A percentile compares a stretch with the other conserved stretches of the same genome.
Evolutionary conservation across 2,329 filamentous ascomycete genomes (phyloP).

Genomic region (Emergomyces pasteurianus): DNA sequence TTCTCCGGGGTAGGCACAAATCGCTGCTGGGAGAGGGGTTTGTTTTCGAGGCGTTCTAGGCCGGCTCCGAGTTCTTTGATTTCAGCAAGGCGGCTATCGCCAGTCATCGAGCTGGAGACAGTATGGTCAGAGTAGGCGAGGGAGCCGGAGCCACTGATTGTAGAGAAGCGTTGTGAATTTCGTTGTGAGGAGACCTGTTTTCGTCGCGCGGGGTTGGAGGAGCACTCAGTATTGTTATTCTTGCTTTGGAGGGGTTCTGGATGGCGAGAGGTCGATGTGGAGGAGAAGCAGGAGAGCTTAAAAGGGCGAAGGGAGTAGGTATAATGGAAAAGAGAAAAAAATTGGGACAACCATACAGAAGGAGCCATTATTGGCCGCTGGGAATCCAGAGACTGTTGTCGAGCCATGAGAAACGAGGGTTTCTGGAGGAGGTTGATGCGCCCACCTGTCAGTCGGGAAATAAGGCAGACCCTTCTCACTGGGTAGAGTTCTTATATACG

Average conservation of each 20-base stretch:
- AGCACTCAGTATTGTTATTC: background rate
- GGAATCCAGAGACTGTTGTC: slow-evolving; percentile 39
- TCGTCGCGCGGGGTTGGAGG: slow-evolving; percentile 3
- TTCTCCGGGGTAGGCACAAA: slow-evolving; percentile 70
- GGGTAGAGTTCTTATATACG: background rate
- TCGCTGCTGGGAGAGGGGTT: slow-evolving; percentile 69
- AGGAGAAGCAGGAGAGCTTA: slow-evolving; percentile 5
- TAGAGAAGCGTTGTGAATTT: slow-evolving; percentile 42
- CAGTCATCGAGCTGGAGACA: slow-evolving; percentile 26
- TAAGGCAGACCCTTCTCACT: background rate
- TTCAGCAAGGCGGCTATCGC: slow-evolving; percentile 45
- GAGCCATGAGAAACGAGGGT: slow-evolving; percentile 19
- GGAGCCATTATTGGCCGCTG: slow-evolving; percentile 45
- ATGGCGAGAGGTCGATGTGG: background rate
- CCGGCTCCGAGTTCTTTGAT: slow-evolving; percentile 68
- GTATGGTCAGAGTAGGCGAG: slow-evolving; percentile 36
- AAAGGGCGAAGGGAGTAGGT: slow-evolving; percentile 9
- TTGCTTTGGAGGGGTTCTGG: background rate
- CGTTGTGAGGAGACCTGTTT: slow-evolving; percentile 30
- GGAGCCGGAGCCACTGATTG: slow-evolving; percentile 37
- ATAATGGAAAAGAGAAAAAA: background rate
- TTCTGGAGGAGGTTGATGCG: background rate
- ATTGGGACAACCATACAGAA: slow-evolving; percentile 31
- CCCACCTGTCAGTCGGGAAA: background rate
- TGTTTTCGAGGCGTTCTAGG: slow-evolving; percentile 81